phyloP scores from a whole-genome alignment of 78 protist genomes.

The Blattamonas nauphoetae region DNA sequence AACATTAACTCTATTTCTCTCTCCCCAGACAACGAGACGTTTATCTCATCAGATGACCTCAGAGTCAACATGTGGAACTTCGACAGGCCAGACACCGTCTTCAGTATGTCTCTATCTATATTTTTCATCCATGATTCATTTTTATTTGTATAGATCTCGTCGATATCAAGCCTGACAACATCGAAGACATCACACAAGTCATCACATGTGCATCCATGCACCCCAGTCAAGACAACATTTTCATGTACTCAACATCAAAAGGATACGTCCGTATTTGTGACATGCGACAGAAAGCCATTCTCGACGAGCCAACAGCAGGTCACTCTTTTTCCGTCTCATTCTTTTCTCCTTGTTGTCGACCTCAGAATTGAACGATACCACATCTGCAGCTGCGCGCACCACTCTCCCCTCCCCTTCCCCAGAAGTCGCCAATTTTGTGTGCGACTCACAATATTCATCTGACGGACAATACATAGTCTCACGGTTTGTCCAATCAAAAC shows the following conservation, averaged over 20 bases:
- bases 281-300: constrained; percentile 61
- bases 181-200: constrained; percentile 94
- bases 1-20: constrained; percentile 86
- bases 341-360: no score
- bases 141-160: constrained; percentile 52
- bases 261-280: constrained; percentile 45
- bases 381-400: no score
- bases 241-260: constrained; percentile 14
- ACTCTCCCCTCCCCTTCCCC: no score
- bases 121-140: not conserved
- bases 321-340: no score
- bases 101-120: constrained; percentile 40
- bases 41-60: constrained; percentile 88
- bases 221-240: constrained; percentile 38
- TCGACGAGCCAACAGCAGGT: constrained; percentile 59
- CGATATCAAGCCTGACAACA: constrained; percentile 89
- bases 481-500: no score
- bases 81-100: constrained; percentile 32
- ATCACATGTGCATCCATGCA: constrained; percentile 87
- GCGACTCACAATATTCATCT: not conserved
- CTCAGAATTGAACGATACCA: no score
- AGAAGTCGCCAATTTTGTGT: no score
- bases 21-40: constrained; percentile 62
- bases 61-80: constrained; percentile 93
- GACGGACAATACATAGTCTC: not conserved